Evolutionary conservation across 2,329 filamentous ascomycete species (phyloP), one percentile per base, ranked within the genome.

Genomic region (Sordariomycetes sp.): DNA sequence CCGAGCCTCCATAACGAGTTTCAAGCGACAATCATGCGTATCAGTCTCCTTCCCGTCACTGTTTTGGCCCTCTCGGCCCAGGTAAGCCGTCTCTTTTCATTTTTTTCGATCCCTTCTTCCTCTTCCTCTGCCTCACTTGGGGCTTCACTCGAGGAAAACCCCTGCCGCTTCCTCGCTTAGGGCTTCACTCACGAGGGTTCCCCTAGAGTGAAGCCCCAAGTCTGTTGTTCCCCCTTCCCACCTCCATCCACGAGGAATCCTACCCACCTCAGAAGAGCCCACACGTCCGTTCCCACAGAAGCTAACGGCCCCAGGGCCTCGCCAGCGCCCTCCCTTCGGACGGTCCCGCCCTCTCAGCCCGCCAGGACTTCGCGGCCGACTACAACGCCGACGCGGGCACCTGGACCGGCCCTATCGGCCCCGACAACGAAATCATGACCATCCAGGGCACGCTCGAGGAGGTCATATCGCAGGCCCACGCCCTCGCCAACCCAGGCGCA

Each of bases 381-480:
- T 55, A 20, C 37, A 46, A 14, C 8, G 32, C 46, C 4, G 3
- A 18, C 20, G 35, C n/a, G 7, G 37, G 40, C 54, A 20, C 12
- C 40, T 56, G 50, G 40, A 51, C 54, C 2, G 54, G 40, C 43
- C 16, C 18, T 43, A 35, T 34, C 8, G 28, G 54, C 40, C 43
- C 54, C 43, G 50, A 56, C 40, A 25, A 25, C 24, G 54, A 56
- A 3, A 22, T 16, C 24, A 46, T 51, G 28, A 51, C 54, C 54
- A 24, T 56, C 54, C 28, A 46, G 16, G 54, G 54, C 24, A 51
- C 54, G 25, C 50, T 56, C 54, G 40, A 56, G n/a, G 54, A 56
- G 14, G 54, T 56, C 16, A 25, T 24, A 6, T 25, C 37, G 12
- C 54, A 56, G 25, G n/a, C 34, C 43, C n/a, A 51, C 5, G 11